These are phyloP conservation scores for Orbilia blumenaviensis DNA, from an alignment of 2,329 filamentous ascomycete species.

Conservation along the genomic window DNA sequence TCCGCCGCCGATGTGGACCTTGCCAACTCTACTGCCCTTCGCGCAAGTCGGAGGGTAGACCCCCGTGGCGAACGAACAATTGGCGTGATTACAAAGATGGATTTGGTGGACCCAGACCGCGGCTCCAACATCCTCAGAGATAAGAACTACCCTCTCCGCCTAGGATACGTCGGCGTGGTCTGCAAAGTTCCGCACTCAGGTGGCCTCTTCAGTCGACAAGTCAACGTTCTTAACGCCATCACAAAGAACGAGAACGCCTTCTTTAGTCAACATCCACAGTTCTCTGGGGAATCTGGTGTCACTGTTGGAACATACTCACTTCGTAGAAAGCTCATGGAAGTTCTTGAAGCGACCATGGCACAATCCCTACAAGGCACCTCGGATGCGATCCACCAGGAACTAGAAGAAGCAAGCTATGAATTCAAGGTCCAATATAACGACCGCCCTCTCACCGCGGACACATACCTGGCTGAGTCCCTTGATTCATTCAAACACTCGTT, in stretches of 20 bases:
- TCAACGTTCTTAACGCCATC: constrained; percentile 82
- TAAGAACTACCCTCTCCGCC: constrained; percentile 89
- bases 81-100: constrained; percentile 99
- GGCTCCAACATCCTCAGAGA: constrained; percentile 83
- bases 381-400: constrained; percentile 90
- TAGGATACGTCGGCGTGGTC: constrained; percentile 96
- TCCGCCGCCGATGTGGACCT: constrained; percentile 97
- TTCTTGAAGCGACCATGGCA: constrained; percentile 97
- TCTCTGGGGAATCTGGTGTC: constrained; percentile 72
- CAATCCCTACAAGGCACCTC: constrained; percentile 86
- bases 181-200: constrained; percentile 78
- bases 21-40: constrained; percentile 91
- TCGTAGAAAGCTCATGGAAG: constrained; percentile 95
- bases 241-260: constrained; percentile 86
- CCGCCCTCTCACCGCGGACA: constrained; percentile 90
- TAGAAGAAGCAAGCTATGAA: constrained; percentile 96
- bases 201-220: constrained; percentile 75
- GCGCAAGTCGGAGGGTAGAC: constrained; percentile 89
- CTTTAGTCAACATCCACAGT: constrained; percentile 81
- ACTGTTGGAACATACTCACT: constrained; percentile 84
- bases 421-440: constrained; percentile 99
- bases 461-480: constrained; percentile 92
- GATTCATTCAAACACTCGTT: constrained; percentile 98
- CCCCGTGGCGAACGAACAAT: constrained; percentile 95
- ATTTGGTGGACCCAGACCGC: constrained; percentile 84